phyloP scores from a whole-genome alignment of 2,329 filamentous ascomycete species.

The Cordyceps farinosa region DNA sequence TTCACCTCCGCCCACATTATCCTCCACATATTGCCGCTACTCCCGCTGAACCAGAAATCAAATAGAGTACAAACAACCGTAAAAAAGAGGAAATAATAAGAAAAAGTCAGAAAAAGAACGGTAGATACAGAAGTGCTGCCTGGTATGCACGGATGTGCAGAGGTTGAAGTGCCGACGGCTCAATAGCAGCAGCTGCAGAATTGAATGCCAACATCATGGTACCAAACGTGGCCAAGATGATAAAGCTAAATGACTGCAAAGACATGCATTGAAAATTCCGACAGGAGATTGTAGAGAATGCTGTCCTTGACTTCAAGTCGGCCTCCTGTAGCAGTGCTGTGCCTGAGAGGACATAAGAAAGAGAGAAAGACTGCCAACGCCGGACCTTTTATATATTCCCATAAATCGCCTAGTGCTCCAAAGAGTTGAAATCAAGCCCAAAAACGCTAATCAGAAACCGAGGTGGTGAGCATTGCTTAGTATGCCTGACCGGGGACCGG shows the following conservation, averaged over 20 bases:
- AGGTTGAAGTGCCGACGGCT: constrained; percentile 25
- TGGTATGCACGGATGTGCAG: neutral
- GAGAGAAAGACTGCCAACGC: constrained; percentile 23
- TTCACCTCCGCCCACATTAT: neutral
- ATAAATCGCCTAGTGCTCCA: constrained; percentile 9
- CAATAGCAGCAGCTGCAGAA: constrained; percentile 20
- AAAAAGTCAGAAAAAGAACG: constrained; percentile 16
- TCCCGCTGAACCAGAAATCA: constrained; percentile 16
- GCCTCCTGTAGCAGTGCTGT: neutral
- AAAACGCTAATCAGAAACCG: constrained; percentile 13
- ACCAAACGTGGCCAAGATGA: constrained; percentile 5
- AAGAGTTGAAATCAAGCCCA: neutral
- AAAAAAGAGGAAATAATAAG: constrained; percentile 1
- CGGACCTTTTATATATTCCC: constrained; percentile 21
- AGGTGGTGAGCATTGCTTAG: constrained; percentile 25
- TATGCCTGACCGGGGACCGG: constrained; percentile 55
- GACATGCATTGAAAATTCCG: constrained; percentile 24
- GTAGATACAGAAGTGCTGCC: constrained; percentile 16
- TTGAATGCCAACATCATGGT: constrained; percentile 13
- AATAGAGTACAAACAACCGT: constrained; percentile 7
- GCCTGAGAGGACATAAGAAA: constrained; percentile 19
- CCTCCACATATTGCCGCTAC: constrained; percentile 9
- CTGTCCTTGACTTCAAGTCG: neutral
- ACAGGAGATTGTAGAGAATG: neutral
- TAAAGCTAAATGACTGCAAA: neutral